A percentile compares a stretch with the other conserved stretches of the same genome.
These are phyloP conservation scores for Gossypium aridum DNA, from an alignment of 441 rosid species.

Conservation along the genomic window DNA sequence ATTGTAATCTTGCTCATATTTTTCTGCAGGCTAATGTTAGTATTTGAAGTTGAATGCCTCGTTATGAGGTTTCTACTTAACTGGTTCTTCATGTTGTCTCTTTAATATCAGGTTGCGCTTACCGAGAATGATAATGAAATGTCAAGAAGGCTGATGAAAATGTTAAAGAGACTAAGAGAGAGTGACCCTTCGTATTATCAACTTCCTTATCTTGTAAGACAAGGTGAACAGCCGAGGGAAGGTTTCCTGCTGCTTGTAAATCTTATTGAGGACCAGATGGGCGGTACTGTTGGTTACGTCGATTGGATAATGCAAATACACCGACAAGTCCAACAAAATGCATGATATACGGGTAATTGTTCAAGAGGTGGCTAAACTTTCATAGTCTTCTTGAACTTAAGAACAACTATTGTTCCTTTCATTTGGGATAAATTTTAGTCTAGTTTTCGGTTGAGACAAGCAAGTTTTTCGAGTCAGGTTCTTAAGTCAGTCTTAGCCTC, in stretches of 20 bases:
- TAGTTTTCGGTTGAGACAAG: neutral
- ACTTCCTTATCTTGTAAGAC: conserved; percentile 73
- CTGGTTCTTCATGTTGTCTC: conserved; percentile 6
- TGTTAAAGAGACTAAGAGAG: conserved; percentile 66
- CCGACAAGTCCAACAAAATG: conserved; percentile 80
- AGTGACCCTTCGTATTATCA: conserved; percentile 69
- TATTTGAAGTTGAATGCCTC: neutral
- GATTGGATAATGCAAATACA: conserved; percentile 88
- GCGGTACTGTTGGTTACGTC: conserved; percentile 67
- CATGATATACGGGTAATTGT: conserved; percentile 40
- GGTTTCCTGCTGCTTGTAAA: conserved; percentile 74
- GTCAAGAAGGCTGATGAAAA: conserved; percentile 69
- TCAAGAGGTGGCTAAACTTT: neutral
- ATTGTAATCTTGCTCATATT: neutral
- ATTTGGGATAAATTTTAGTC: neutral
- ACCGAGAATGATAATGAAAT: conserved; percentile 60
- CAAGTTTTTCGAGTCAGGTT: neutral
- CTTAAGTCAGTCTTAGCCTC: neutral
- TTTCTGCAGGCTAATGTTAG: neutral
- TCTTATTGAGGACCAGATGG: conserved; percentile 79
- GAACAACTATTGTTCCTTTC: neutral
- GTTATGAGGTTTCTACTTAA: neutral
- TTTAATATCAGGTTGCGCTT: conserved; percentile 55
- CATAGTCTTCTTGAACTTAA: neutral
- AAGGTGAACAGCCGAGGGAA: conserved; percentile 98